Conservation (phyloP, 1,284 basidiomycete genomes). For the Melampsora larici-populina region DNA sequence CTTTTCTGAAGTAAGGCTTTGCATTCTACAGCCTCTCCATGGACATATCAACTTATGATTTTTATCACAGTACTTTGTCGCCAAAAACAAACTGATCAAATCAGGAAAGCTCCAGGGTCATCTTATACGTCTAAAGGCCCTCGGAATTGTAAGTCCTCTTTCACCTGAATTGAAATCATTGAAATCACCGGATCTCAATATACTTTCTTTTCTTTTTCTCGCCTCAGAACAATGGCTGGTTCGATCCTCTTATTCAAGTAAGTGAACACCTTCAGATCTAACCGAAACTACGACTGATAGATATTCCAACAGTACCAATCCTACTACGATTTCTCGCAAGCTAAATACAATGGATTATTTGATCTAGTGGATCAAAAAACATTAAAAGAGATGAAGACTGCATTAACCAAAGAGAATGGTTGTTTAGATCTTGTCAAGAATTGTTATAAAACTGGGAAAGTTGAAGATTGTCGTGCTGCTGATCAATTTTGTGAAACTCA, state of each 20-base stretch:
- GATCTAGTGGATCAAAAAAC: conserved; percentile 14
- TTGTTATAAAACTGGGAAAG: conserved; percentile 22
- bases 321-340: conserved; percentile 38
- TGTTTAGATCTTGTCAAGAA: conserved; percentile 27
- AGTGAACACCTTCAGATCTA: background rate
- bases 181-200: background rate
- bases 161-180: no score
- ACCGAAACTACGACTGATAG: background rate
- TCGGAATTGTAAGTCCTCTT: conserved; percentile 37
- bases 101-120: conserved; percentile 18
- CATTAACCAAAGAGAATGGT: conserved; percentile 6
- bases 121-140: conserved; percentile 12
- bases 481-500: conserved; percentile 23
- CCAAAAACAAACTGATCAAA: conserved; percentile 30
- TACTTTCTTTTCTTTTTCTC: background rate
- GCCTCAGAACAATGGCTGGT: conserved; percentile 40
- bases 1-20: conserved; percentile 33
- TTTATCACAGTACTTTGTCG: conserved; percentile 29
- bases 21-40: background rate
- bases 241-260: conserved; percentile 33
- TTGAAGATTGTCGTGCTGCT: conserved; percentile 22
- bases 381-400: background rate
- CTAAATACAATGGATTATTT: conserved; percentile 32
- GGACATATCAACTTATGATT: background rate
- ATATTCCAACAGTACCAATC: conserved; percentile 14